Percentiles rank a stretch among this genome's conserved stretches.
Evolutionary conservation across 108 stramenopile genomes (phyloP).

Genomic region (Fistulifera pelliculosa): DNA sequence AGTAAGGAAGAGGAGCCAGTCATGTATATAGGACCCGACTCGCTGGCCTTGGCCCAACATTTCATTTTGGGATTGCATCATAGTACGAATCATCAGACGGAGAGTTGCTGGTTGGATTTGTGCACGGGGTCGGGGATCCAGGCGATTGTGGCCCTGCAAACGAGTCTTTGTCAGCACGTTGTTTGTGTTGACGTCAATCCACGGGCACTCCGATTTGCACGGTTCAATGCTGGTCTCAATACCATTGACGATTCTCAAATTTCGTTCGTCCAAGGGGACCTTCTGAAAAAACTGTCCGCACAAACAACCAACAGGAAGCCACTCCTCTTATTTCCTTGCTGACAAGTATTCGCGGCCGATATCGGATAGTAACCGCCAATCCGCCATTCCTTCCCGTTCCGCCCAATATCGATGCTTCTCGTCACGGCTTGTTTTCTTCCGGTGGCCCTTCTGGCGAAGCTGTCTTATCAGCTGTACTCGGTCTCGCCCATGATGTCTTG

Average conservation of each 20-base stretch:
- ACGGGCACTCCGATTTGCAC: constrained; percentile 50
- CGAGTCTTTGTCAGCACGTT: not conserved
- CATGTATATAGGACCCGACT: constrained; percentile 85
- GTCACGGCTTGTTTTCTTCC: constrained; percentile 7
- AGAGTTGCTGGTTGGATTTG: constrained; percentile 36
- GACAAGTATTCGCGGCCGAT: constrained; percentile 11
- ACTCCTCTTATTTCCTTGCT: constrained; percentile 4
- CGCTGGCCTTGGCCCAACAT: constrained; percentile 64
- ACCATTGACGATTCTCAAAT: constrained; percentile 16
- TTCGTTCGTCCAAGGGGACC: not conserved
- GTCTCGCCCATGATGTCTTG: not conserved
- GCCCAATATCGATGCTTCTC: constrained; percentile 7
- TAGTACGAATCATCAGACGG: not conserved
- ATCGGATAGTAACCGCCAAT: constrained; percentile 67
- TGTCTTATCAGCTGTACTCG: constrained; percentile 39
- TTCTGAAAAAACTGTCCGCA: constrained; percentile 9
- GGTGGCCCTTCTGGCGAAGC: constrained; percentile 64
- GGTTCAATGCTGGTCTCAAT: constrained; percentile 60
- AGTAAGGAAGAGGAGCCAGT: constrained; percentile 44
- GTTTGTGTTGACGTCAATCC: constrained; percentile 56
- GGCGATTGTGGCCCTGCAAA: constrained; percentile 32
- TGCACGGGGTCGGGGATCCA: constrained; percentile 74
- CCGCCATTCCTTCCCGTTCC: constrained; percentile 89
- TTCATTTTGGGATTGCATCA: constrained; percentile 8
- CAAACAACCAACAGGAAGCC: constrained; percentile 1